Evolutionary conservation across 148 eudicot species (phyloP), one percentile per base, ranked within the genome.

Genomic region (Amaranthus hypochondriacus): DNA sequence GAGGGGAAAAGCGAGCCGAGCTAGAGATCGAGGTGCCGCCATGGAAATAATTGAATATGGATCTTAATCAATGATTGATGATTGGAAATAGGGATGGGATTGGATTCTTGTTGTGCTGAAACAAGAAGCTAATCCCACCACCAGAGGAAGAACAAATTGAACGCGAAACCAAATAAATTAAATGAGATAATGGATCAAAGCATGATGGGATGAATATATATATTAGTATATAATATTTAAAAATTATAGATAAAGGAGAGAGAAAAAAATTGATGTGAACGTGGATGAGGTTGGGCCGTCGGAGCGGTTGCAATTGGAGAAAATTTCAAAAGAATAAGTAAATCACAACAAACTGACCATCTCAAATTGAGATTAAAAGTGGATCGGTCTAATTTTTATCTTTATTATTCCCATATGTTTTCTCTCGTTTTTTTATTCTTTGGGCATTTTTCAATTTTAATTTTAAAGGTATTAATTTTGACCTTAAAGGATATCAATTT

Each of bases 21-120:
- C 70, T 75, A 87, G 78, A 4, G 82, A 80, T 66, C 87, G 76
- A 11, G 89, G 1, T 28, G 39, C 39, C 39, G 39, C 86, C 95
- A 86, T 89, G 21, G 39, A 28, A 28, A 28, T 28, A 28, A 47
- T 58, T 12, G 73, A 12, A 5, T 28, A 28, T 28, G 39, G 39
- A 28, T 28, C 39, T 28, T 28, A 28, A 28, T 28, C 39, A 48
- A 9, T 52, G 9, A 5, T 63, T 74, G 77, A 54, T 28, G 39
- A 4, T 47, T 21, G 56, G 39, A 4, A 46, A 7, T 9, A 18
- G 47, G 28, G 76, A 15, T n/a, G 63, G 53, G 6, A 62, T 5
- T 46, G 15, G 74, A 57, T 46, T 9, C 43, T 47, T 9, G 50
- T 13, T 48, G 6, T 28, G 59, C 14, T 6, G 50, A 14, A 62